phyloP scores from a whole-genome alignment of 73 alveolate genomes.

The Paramecium pentaurelia region DNA sequence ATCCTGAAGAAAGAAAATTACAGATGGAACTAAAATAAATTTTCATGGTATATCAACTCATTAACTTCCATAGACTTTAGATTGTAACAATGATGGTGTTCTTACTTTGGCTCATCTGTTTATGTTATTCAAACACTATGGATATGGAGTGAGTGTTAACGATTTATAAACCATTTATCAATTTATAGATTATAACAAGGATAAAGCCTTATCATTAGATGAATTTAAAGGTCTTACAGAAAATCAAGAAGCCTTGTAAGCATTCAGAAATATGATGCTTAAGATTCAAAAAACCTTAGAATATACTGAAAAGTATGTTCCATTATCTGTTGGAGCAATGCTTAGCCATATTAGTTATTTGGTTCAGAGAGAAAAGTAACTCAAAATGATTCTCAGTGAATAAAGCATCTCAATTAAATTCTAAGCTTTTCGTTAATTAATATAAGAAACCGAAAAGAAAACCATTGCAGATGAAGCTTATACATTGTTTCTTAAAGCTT shows the following conservation, averaged over 20 bases:
- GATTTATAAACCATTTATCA: background rate
- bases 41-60: background rate
- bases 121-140: background rate
- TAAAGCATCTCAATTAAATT: background rate
- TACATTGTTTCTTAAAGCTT: background rate
- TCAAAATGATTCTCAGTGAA: background rate
- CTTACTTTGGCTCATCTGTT: background rate
- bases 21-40: background rate
- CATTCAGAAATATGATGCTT: background rate
- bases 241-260: background rate
- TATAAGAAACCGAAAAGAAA: background rate
- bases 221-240: conserved; percentile 12
- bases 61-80: background rate
- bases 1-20: background rate
- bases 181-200: background rate
- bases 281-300: background rate
- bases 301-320: background rate
- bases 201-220: background rate
- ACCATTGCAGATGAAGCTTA: conserved; percentile 7
- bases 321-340: background rate
- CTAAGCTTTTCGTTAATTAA: background rate
- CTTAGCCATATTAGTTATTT: background rate
- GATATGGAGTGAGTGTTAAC: background rate
- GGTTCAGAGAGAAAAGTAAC: background rate
- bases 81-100: background rate